Evolutionary conservation across 2,329 filamentous ascomycete genomes (phyloP), one percentile per base, ranked within the genome.

Genomic region (Aplosporella prunicola): DNA sequence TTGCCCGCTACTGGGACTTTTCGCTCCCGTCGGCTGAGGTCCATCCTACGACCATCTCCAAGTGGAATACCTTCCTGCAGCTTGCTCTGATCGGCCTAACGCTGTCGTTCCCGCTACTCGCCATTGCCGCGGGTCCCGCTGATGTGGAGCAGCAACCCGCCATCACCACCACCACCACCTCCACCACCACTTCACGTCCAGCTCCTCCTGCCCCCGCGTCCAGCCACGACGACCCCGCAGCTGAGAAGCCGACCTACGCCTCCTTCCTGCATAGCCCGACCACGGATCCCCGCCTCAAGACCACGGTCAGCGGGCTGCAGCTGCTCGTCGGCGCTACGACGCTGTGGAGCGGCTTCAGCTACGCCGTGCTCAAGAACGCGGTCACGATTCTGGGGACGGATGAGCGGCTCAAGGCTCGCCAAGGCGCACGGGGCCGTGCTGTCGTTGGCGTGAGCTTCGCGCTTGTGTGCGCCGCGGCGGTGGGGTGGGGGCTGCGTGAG

Each of bases 1-100:
- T 95, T 61, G 64, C 74, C 13, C 71, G 91, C 13, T 98, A 96
- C 62, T 98, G 91, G 91, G 91, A 98, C 62, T 96, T 98, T 56
- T 89, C 83, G 3, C 72, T 98, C 10, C 91, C 85, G 2, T 84
- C 79, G 25, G 85, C 85, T 3, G 84, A 91, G 61, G 85, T 93
- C 5, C 80, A 77, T 43, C 85, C 85, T 1, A 91, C 85, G 0
- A 80, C 73, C 1, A 84, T 93, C 44, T 87, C 81, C 62, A 93
- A 93, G 51, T 61, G 87, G 61, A 98, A 98, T 62, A 98, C 91
- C 0, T 87, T 93, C 28, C 64, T 96, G 49, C 91, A 98, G 58
- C 67, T 98, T 14, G 77, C 80, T 4, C 72, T 98, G 9, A 82
- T 98, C 51, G 89, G 88, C 13, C 73, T 80, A 9, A 88, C 87